Evolutionary conservation across 805 yeast genomes (phyloP).

Genomic region (Metschnikowia drakensbergensis): DNA sequence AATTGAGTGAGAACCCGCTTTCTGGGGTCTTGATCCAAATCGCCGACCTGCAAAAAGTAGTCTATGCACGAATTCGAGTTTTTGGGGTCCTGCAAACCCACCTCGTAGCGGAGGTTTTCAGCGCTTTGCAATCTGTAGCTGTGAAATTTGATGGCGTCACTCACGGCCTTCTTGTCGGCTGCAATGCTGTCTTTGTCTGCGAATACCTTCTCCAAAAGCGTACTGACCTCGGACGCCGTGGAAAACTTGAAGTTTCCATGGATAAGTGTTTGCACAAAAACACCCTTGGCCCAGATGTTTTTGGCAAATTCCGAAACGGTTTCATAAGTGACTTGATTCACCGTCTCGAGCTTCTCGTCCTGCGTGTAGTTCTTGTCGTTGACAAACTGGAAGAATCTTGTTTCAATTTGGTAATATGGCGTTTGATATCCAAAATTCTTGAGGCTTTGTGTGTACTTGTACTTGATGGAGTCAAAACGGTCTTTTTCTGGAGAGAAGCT

Average conservation of each 20-base stretch:
- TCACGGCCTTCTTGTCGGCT: slow-evolving; percentile 4
- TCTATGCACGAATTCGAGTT: slow-evolving; percentile 85
- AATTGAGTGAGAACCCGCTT: slow-evolving; percentile 55
- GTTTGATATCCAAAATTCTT: slow-evolving; percentile 67
- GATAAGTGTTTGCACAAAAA: slow-evolving; percentile 66
- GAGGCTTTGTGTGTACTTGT: slow-evolving; percentile 56
- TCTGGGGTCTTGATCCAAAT: slow-evolving; percentile 18
- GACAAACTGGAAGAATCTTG: slow-evolving; percentile 57
- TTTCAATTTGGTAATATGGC: slow-evolving; percentile 76
- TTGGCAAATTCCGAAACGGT: slow-evolving; percentile 51
- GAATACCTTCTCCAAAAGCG: slow-evolving; percentile 39
- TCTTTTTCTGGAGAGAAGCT: slow-evolving; percentile 48
- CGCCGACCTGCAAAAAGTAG: slow-evolving; percentile 66
- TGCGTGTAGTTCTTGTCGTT: slow-evolving; percentile 68
- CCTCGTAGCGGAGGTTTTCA: slow-evolving; percentile 44
- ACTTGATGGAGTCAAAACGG: slow-evolving; percentile 66
- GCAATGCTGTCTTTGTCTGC: slow-evolving; percentile 20
- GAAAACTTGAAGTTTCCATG: slow-evolving; percentile 64
- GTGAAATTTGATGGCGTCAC: slow-evolving; percentile 23
- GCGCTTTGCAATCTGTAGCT: slow-evolving; percentile 41
- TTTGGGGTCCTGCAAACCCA: slow-evolving; percentile 53
- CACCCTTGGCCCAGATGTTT: slow-evolving; percentile 49
- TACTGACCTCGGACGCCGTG: slow-evolving; percentile 51
- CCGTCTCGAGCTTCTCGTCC: slow-evolving; percentile 54
- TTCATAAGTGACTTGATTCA: slow-evolving; percentile 41